Evolutionary conservation across 2,329 filamentous ascomycete genomes (phyloP), one percentile per base, ranked within the genome.

Genomic region (Verticillium albo-atrum): DNA sequence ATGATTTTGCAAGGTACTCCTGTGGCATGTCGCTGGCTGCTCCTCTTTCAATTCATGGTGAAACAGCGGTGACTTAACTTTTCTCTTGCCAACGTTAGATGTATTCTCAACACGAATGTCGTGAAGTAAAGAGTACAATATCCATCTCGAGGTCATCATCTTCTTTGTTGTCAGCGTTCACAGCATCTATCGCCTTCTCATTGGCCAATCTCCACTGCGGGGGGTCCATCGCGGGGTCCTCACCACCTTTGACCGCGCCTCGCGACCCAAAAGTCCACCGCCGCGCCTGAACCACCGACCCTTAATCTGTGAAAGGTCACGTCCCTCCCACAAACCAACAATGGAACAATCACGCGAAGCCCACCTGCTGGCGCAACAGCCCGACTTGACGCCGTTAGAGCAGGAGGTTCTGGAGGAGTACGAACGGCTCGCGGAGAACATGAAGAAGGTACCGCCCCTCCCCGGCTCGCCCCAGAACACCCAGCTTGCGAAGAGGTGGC

Each of bases 331-430:
- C 20, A 9, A 14, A 32, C 20, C 20, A 23, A 20, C 42, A n/a
- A 50, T 50, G 42, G 42, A 50, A 50, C 42, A 50, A 23, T 50
- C 42, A n/a, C 42, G 59, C 25, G 61, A 64, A n/a, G 54, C 62
- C 12, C 30, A 51, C 23, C 66, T 77, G 9, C 70, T 77, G 47
- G 73, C 77, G 3, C 75, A 77, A 32, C 42, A 50, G 51, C 80
- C 82, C 25, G 85, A 88, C 68, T 79, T 97, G 62, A 83, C 88
- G 1, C 89, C 92, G 4, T 83, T 96, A 7, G 93, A 99, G 77
- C 93, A 97, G 74, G 92, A 98, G 71, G 89, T 99, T 1, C 81
- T 99, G 1, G 92, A 98, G 63, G 95, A 99, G 75, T 99, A 99
- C 71, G 87, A 94, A 66, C 83, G 89, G 15, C 77, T 99, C 32